Evolutionary conservation across 2,329 filamentous ascomycete species (phyloP).

Genomic region (Lasiodiplodia sp.): DNA sequence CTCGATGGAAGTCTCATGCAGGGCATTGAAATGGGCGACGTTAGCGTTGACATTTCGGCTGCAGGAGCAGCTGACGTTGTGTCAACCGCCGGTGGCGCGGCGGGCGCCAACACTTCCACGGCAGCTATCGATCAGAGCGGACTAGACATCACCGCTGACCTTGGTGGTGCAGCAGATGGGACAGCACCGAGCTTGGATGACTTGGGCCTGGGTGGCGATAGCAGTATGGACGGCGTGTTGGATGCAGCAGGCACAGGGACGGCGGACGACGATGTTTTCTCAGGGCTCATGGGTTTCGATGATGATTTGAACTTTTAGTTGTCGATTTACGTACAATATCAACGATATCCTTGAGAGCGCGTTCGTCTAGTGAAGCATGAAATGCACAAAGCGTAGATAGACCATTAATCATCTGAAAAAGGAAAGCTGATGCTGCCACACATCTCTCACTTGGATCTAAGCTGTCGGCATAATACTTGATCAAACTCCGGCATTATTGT

Average conservation of each 20-base stretch:
- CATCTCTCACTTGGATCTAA: background rate
- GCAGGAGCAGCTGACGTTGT: slow-evolving; percentile 10
- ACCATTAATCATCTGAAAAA: background rate
- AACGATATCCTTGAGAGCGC: background rate
- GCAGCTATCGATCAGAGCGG: slow-evolving; percentile 6
- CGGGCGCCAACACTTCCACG: slow-evolving; percentile 8
- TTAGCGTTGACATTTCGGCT: slow-evolving; percentile 22
- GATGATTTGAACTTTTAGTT: slow-evolving; percentile 29
- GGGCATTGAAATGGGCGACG: slow-evolving; percentile 27
- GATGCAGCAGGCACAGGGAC: slow-evolving; percentile 14
- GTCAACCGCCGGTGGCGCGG: background rate
- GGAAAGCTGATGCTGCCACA: background rate
- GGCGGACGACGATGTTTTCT: slow-evolving; percentile 29
- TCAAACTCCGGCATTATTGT: background rate
- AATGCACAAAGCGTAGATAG: background rate
- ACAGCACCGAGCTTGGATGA: slow-evolving; percentile 11
- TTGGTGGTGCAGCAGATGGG: slow-evolving; percentile 12
- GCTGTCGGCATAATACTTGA: background rate
- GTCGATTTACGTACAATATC: background rate
- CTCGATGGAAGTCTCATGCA: slow-evolving; percentile 27
- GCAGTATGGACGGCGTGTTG: slow-evolving; percentile 25
- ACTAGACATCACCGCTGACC: slow-evolving; percentile 1
- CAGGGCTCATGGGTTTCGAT: slow-evolving; percentile 22
- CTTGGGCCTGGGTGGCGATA: slow-evolving; percentile 13
- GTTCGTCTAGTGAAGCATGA: background rate